Percentiles rank a stretch among this genome's conserved stretches.
phyloP scores from a whole-genome alignment of 2,329 filamentous ascomycete species.

The Nigrospora osmanthi region DNA sequence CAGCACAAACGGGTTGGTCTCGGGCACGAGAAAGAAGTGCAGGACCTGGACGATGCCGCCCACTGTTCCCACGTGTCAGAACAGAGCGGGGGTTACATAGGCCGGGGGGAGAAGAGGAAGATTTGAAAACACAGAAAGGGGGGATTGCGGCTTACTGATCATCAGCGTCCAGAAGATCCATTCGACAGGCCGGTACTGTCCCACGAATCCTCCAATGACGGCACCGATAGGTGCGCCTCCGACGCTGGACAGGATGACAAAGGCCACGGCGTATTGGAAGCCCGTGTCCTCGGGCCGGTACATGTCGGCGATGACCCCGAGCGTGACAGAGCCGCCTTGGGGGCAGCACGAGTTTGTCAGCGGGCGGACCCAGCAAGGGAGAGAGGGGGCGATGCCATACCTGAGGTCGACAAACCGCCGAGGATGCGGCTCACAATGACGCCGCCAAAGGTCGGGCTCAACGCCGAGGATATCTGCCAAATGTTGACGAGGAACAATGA shows the following conservation, averaged over 20 bases:
- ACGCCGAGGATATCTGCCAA: conserved; percentile 38
- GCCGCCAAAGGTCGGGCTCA: conserved; percentile 30
- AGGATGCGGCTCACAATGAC: conserved; percentile 33
- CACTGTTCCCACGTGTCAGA: conserved; percentile 12
- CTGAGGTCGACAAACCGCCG: conserved; percentile 50
- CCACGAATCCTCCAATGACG: conserved; percentile 45
- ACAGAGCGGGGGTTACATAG: too few relatives aligned
- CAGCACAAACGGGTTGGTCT: conserved; percentile 50
- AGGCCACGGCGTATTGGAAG: conserved; percentile 43
- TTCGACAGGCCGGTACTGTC: conserved; percentile 37
- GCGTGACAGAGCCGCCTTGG: conserved; percentile 51
- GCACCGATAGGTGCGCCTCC: conserved; percentile 46
- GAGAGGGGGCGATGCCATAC: too few relatives aligned
- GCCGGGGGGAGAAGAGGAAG: too few relatives aligned
- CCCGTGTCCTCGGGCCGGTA: conserved; percentile 49
- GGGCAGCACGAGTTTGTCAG: too few relatives aligned
- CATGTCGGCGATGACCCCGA: conserved; percentile 59
- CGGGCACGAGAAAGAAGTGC: conserved; percentile 45
- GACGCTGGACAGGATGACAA: conserved; percentile 50
- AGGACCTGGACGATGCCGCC: conserved; percentile 46
- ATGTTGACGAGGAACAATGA: conserved; percentile 45
- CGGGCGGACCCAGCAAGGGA: too few relatives aligned
- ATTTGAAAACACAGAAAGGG: neutral
- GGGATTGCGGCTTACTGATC: conserved; percentile 22
- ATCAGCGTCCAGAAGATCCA: conserved; percentile 60